Conservation (phyloP, 805 yeast genomes). For the Torulaspora quercuum region DNA sequence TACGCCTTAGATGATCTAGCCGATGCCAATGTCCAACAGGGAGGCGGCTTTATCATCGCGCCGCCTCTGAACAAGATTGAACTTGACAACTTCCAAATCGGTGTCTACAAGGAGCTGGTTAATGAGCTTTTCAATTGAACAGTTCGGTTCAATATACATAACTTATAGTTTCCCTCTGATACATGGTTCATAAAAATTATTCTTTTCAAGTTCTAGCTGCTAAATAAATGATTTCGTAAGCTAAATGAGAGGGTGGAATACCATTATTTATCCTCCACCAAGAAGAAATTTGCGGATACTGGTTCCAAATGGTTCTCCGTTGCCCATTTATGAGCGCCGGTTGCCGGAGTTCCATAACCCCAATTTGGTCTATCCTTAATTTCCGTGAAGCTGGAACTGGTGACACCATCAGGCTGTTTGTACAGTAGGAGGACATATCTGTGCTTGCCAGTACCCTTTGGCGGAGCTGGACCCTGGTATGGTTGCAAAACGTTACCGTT, state of each 20-base stretch:
- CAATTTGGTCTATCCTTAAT: slow-evolving; percentile 44
- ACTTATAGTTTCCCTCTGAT: neutral
- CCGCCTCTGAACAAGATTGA: slow-evolving; percentile 33
- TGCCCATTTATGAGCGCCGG: slow-evolving; percentile 76
- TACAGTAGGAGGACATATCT: slow-evolving; percentile 76
- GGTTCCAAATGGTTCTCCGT: slow-evolving; percentile 57
- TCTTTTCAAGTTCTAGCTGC: no score
- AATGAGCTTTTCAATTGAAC: slow-evolving; percentile 24
- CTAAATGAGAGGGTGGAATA: no score
- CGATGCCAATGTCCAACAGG: slow-evolving; percentile 21
- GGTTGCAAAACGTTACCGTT: slow-evolving; percentile 47
- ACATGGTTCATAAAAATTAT: neutral
- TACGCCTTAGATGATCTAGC: slow-evolving; percentile 27
- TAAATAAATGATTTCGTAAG: no score
- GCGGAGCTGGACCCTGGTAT: slow-evolving; percentile 88
- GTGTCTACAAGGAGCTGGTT: slow-evolving; percentile 37
- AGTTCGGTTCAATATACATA: neutral
- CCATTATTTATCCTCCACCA: slow-evolving; percentile 54
- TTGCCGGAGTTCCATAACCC: slow-evolving; percentile 82
- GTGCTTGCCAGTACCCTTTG: slow-evolving; percentile 79
- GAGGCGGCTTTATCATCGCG: slow-evolving; percentile 22
- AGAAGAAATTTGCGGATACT: slow-evolving; percentile 76
- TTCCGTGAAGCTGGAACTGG: slow-evolving; percentile 24
- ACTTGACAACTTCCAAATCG: slow-evolving; percentile 38
- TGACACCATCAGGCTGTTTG: slow-evolving; percentile 49